phyloP scores from a whole-genome alignment of 2,329 filamentous ascomycete species.

The Beauveria varroae region DNA sequence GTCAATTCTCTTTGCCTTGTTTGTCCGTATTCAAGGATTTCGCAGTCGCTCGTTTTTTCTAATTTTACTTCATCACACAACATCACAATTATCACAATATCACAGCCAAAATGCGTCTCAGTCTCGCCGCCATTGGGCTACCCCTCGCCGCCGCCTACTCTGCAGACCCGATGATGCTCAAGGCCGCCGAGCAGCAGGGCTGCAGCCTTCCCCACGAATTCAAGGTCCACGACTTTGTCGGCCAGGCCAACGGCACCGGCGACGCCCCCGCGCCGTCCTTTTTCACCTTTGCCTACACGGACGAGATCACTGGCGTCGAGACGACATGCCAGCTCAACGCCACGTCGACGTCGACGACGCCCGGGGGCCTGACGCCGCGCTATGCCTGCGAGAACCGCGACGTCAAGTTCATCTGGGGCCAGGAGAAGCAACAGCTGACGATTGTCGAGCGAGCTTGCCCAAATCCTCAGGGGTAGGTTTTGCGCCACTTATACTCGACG shows the following conservation, averaged over 20 bases:
- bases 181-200: constrained; percentile 17
- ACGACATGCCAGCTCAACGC: constrained; percentile 38
- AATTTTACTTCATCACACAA: neutral
- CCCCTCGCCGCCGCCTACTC: constrained; percentile 18
- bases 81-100: neutral
- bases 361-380: constrained; percentile 24
- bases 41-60: neutral
- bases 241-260: constrained; percentile 23
- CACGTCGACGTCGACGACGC: constrained; percentile 29
- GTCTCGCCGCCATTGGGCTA: neutral
- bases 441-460: constrained; percentile 39
- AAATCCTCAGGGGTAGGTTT: constrained; percentile 27
- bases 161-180: constrained; percentile 19
- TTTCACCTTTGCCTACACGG: constrained; percentile 34
- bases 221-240: constrained; percentile 30
- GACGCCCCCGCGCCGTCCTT: constrained; percentile 22
- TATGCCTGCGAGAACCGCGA: constrained; percentile 35
- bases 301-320: constrained; percentile 30
- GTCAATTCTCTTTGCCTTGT: neutral
- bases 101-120: constrained; percentile 5
- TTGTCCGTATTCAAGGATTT: neutral
- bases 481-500: neutral
- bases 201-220: constrained; percentile 33
- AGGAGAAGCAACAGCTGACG: constrained; percentile 24
- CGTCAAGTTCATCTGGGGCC: constrained; percentile 37